Conservation (phyloP, 2,329 filamentous ascomycete genomes). For the Apiospora saccharicola region DNA sequence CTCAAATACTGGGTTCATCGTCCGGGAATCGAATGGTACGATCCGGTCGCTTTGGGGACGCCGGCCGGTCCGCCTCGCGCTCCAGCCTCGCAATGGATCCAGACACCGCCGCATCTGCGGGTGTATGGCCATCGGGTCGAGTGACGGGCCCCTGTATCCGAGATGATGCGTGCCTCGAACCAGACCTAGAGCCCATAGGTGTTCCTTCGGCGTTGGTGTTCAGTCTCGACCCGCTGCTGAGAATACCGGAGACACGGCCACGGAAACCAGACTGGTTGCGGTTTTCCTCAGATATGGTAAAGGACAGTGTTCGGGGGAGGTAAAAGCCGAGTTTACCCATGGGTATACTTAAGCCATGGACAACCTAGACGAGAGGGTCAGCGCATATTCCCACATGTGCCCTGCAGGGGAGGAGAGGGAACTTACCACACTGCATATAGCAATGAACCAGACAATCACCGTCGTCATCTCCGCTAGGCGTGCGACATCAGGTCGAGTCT, state of each 20-base stretch:
- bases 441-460: constrained; percentile 88
- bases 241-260: constrained; percentile 31
- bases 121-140: background rate
- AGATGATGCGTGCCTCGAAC: background rate
- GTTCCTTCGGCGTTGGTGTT: background rate
- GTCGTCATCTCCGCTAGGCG: constrained; percentile 70
- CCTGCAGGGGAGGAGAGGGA: background rate
- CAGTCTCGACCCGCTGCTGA: background rate
- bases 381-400: background rate
- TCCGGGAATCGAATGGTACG: constrained; percentile 23
- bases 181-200: background rate
- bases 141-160: background rate
- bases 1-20: background rate
- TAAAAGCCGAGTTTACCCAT: constrained; percentile 71
- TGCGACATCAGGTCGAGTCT: constrained; percentile 69
- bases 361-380: constrained; percentile 52
- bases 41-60: background rate
- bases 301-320: constrained; percentile 69
- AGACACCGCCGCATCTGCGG: constrained; percentile 26
- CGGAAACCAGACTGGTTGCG: constrained; percentile 37
- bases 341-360: constrained; percentile 85
- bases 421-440: constrained; percentile 82
- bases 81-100: background rate
- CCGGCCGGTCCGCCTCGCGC: background rate
- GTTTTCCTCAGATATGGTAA: constrained; percentile 47